Percentiles rank a stretch among this genome's conserved stretches.
Evolutionary conservation across 2,329 filamentous ascomycete species (phyloP).

Genomic region (Pseudogymnoascus sp.): DNA sequence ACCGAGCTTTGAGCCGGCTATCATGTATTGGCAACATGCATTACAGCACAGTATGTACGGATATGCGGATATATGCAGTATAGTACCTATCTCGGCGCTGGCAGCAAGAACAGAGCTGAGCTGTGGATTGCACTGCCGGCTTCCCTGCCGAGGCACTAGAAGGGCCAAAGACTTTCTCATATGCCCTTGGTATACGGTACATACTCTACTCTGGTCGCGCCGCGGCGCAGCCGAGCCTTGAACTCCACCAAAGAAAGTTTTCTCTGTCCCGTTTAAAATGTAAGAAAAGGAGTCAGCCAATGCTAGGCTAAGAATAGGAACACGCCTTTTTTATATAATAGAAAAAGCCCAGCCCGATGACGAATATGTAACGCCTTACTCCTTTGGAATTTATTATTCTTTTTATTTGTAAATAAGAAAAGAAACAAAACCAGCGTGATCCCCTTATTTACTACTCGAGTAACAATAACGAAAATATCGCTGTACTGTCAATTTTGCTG

Average conservation of each 20-base stretch:
- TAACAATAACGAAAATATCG: not conserved
- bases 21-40: not conserved
- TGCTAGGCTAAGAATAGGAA: slow-evolving; percentile 9
- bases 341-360: not conserved
- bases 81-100: not conserved
- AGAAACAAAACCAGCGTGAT: not conserved
- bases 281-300: slow-evolving; percentile 3
- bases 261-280: slow-evolving; percentile 5
- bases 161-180: slow-evolving; percentile 4
- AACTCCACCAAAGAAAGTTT: slow-evolving; percentile 11
- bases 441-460: not conserved
- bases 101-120: not conserved
- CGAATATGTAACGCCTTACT: not conserved
- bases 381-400: not conserved
- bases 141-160: slow-evolving; percentile 5
- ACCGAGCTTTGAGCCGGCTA: not conserved
- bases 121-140: not conserved
- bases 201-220: not conserved
- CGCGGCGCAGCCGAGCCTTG: not conserved
- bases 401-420: slow-evolving; percentile 1
- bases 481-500: not conserved
- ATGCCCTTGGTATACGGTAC: not conserved
- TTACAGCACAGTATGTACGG: not conserved
- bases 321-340: slow-evolving; percentile 11
- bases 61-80: not conserved